Evolutionary conservation across 225 moss, liverwort and hornwort species (phyloP).

Genomic region (Sphagnum contortum): DNA sequence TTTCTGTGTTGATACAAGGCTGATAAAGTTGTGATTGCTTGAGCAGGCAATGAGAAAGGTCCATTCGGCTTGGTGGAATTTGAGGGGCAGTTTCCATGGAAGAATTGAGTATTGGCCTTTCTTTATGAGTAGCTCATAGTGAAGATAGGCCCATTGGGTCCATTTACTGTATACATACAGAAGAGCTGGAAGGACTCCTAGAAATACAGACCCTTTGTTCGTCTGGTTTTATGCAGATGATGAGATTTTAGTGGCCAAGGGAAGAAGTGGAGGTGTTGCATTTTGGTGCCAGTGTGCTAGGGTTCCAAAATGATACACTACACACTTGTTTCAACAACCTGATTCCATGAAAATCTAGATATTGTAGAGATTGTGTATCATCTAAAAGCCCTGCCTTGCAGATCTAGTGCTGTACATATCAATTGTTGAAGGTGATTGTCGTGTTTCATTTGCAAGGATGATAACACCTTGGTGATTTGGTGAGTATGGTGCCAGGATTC

Average conservation of each 20-base stretch:
- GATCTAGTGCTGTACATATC: too few relatives aligned
- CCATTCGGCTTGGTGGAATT: slow-evolving; percentile 53
- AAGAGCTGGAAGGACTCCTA: slow-evolving; percentile 29
- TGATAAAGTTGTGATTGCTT: too few relatives aligned
- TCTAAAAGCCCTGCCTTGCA: too few relatives aligned
- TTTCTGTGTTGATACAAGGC: too few relatives aligned
- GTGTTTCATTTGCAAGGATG: too few relatives aligned
- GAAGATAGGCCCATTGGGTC: slow-evolving; percentile 59
- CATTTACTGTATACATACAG: slow-evolving; percentile 52
- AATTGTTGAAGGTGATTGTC: too few relatives aligned
- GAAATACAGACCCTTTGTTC: slow-evolving; percentile 59
- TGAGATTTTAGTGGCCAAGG: slow-evolving; percentile 70
- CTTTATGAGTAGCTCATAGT: slow-evolving; percentile 50
- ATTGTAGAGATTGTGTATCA: too few relatives aligned
- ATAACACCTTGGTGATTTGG: too few relatives aligned
- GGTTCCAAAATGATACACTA: slow-evolving; percentile 25
- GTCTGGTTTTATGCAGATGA: slow-evolving; percentile 81
- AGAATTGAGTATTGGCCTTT: slow-evolving; percentile 58
- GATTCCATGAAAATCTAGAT: too few relatives aligned
- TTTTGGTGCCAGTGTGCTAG: slow-evolving; percentile 76
- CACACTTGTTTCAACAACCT: too few relatives aligned
- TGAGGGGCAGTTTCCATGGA: slow-evolving; percentile 39
- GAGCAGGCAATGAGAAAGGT: slow-evolving; percentile 52
- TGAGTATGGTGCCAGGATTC: too few relatives aligned
- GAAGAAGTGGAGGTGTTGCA: slow-evolving; percentile 65